Percentiles rank a stretch among this genome's conserved stretches.
These are phyloP conservation scores for Plasmodium sp. DNA, from an alignment of 169 alveolate genomes.

Conservation along the genomic window DNA sequence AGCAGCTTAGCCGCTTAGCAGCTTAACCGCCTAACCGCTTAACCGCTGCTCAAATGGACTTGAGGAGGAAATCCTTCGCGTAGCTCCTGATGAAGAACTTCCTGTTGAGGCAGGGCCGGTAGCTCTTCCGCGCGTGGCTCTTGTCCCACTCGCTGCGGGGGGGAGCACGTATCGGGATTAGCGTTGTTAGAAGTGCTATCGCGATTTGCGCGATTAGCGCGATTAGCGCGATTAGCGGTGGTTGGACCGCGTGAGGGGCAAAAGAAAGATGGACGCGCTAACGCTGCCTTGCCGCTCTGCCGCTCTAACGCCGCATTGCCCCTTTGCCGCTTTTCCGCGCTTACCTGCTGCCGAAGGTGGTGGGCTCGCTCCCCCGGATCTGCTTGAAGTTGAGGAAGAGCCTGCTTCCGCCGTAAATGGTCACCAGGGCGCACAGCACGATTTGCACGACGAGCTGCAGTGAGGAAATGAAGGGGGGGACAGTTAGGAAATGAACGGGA, in stretches of 20 bases:
- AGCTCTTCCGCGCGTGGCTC: slow-evolving; percentile 27
- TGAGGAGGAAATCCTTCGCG: slow-evolving; percentile 4
- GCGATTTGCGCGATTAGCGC: not conserved
- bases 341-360: slow-evolving; percentile 37
- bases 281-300: not conserved
- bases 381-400: slow-evolving; percentile 25
- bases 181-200: not conserved
- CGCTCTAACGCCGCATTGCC: not conserved
- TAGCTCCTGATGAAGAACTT: slow-evolving; percentile 22
- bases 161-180: too few species aligned
- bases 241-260: not conserved
- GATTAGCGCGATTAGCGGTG: not conserved
- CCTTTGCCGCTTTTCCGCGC: not conserved
- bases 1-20: too few species aligned
- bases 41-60: not conserved
- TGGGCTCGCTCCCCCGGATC: not conserved
- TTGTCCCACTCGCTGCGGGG: slow-evolving; percentile 41
- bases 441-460: slow-evolving; percentile 39
- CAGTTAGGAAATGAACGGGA: not conserved
- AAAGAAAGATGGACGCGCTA: not conserved
- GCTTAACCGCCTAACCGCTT: too few species aligned
- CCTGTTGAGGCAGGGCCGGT: slow-evolving; percentile 36
- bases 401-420: slow-evolving; percentile 68
- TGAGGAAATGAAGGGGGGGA: not conserved
- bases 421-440: slow-evolving; percentile 41